These are phyloP conservation scores for Dioscorea alata DNA, from an alignment of 106 monocot genomes.

Conservation along the genomic window DNA sequence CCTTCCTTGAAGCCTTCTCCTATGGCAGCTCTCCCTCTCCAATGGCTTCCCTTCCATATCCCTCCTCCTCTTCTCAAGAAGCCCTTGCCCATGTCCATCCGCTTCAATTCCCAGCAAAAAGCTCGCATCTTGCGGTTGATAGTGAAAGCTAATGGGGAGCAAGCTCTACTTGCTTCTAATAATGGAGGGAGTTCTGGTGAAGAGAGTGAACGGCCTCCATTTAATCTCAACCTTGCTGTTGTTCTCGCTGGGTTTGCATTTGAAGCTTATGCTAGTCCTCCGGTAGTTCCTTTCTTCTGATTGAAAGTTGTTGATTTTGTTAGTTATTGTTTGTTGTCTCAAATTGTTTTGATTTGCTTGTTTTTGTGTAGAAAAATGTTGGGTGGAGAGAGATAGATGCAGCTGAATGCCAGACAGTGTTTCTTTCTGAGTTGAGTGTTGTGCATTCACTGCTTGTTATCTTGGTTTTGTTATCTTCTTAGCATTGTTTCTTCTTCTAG, in stretches of 20 bases:
- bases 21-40: background rate
- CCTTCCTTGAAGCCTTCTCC: background rate
- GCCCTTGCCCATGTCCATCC: background rate
- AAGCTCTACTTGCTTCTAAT: background rate
- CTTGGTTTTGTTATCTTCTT: too few species aligned
- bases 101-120: background rate
- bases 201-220: slow-evolving; percentile 47
- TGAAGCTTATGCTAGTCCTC: slow-evolving; percentile 82
- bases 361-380: slow-evolving; percentile 39
- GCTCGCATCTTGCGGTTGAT: slow-evolving; percentile 3
- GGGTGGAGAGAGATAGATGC: slow-evolving; percentile 77
- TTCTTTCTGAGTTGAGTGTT: slow-evolving; percentile 85
- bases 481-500: too few species aligned
- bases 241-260: slow-evolving; percentile 96
- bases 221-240: slow-evolving; percentile 89
- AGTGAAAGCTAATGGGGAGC: background rate
- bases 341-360: slow-evolving; percentile 3
- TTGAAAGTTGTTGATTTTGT: background rate
- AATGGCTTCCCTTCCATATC: slow-evolving; percentile 3
- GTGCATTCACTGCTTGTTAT: background rate
- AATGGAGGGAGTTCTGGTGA: background rate
- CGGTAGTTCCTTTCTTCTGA: slow-evolving; percentile 26
- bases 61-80: slow-evolving; percentile 12
- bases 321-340: background rate
- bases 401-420: slow-evolving; percentile 75